phyloP scores from a whole-genome alignment of 2,329 filamentous ascomycete genomes.

The Calycina marina region DNA sequence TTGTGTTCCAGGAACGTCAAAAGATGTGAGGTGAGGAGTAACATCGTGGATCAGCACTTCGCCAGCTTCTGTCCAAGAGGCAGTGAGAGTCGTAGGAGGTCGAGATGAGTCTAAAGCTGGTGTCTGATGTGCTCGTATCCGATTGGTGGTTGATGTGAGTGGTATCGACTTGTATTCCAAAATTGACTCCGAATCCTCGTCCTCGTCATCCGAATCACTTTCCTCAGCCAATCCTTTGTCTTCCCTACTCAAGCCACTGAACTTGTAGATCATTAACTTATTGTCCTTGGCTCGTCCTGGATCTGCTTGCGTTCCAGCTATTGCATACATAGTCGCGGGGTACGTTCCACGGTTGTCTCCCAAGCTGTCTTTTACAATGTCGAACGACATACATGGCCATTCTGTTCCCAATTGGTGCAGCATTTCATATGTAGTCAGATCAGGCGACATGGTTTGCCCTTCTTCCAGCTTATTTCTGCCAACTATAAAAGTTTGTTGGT shows the following conservation, averaged over 20 bases:
- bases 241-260: constrained; percentile 83
- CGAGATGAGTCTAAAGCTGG: constrained; percentile 54
- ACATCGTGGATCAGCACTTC: constrained; percentile 90
- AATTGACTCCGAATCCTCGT: constrained; percentile 68
- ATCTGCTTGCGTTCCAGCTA: constrained; percentile 88
- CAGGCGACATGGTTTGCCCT: constrained; percentile 80
- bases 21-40: constrained; percentile 73
- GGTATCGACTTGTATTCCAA: constrained; percentile 87
- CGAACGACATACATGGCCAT: constrained; percentile 95
- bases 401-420: constrained; percentile 85
- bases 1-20: constrained; percentile 74
- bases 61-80: constrained; percentile 81
- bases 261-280: constrained; percentile 88
- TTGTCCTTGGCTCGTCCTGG: constrained; percentile 65
- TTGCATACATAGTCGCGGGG: constrained; percentile 87
- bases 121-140: constrained; percentile 75
- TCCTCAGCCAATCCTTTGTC: constrained; percentile 54
- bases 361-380: constrained; percentile 72
- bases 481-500: constrained; percentile 90
- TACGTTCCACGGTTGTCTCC: constrained; percentile 87
- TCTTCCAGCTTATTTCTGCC: constrained; percentile 82
- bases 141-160: constrained; percentile 77
- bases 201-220: constrained; percentile 57
- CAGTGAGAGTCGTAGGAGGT: constrained; percentile 70
- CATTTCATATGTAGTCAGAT: constrained; percentile 95